phyloP scores from a whole-genome alignment of 1,284 basidiomycete genomes.

The Porogramme epimiltina region DNA sequence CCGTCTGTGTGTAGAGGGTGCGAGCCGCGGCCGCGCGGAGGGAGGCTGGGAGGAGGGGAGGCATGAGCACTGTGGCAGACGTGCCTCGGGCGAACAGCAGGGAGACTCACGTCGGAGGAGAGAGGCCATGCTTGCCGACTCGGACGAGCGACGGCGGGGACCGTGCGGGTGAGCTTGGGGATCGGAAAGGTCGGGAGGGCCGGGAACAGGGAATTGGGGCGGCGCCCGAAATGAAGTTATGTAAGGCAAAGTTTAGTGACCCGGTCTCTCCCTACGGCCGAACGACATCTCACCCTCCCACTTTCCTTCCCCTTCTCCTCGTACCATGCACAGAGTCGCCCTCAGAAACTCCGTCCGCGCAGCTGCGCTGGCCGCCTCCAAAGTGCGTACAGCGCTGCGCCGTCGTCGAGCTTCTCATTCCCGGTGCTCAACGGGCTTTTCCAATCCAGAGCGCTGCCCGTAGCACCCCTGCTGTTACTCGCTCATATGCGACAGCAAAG shows the following conservation, averaged over 20 bases:
- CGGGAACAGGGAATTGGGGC: conserved; percentile 28
- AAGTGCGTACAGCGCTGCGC: conserved; percentile 45
- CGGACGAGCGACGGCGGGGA: conserved; percentile 18
- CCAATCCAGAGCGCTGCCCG: conserved; percentile 47
- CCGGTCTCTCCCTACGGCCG: conserved; percentile 28
- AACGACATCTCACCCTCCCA: conserved; percentile 41
- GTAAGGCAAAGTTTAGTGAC: conserved; percentile 31
- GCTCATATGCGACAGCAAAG: conserved; percentile 97
- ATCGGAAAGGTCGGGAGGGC: conserved; percentile 20
- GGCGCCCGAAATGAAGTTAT: conserved; percentile 33
- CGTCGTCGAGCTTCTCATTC: conserved; percentile 15
- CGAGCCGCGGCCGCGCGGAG: conserved; percentile 29
- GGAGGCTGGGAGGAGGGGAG: conserved; percentile 10
- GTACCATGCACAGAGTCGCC: conserved; percentile 84
- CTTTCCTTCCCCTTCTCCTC: conserved; percentile 41
- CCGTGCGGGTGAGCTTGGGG: conserved; percentile 4
- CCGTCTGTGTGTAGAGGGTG: conserved; percentile 33
- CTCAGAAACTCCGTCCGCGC: conserved; percentile 83
- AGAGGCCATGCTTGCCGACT: conserved; percentile 29
- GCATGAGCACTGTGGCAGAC: conserved; percentile 9
- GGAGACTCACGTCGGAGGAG: conserved; percentile 32
- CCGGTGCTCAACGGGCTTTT: conserved; percentile 23
- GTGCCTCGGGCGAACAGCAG: background rate
- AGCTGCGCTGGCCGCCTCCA: conserved; percentile 66
- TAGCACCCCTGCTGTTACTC: conserved; percentile 57